Conservation (phyloP, 129 eudicot genomes). For the Daucus carota region DH1_v3.0 NC_030385.2:43184001-43184500, state of each 20-base stretch:
- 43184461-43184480: constrained; percentile 46
- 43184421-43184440: constrained; percentile 67
- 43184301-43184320: constrained; percentile 44
- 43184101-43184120: constrained; percentile 63
- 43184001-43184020: constrained; percentile 77
- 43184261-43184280: constrained; percentile 63
- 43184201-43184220: constrained; percentile 72
- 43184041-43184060: constrained; percentile 68
- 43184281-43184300: constrained; percentile 65
- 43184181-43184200: constrained; percentile 62
- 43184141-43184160: constrained; percentile 67
- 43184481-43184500: constrained; percentile 14
- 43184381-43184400: constrained; percentile 19
- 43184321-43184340: constrained; percentile 32
- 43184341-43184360: constrained; percentile 59
- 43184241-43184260: constrained; percentile 52
- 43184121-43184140: constrained; percentile 54
- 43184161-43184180: constrained; percentile 41
- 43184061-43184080: constrained; percentile 61
- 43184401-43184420: constrained; percentile 43
- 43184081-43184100: constrained; percentile 57
- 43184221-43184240: constrained; percentile 65
- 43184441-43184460: constrained; percentile 59
- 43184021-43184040: constrained; percentile 77
- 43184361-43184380: constrained; percentile 29